A percentile compares a stretch with the other conserved stretches of the same genome.
phyloP scores from a whole-genome alignment of 73 alveolate genomes.

The Paramecium biaurelia region DNA sequence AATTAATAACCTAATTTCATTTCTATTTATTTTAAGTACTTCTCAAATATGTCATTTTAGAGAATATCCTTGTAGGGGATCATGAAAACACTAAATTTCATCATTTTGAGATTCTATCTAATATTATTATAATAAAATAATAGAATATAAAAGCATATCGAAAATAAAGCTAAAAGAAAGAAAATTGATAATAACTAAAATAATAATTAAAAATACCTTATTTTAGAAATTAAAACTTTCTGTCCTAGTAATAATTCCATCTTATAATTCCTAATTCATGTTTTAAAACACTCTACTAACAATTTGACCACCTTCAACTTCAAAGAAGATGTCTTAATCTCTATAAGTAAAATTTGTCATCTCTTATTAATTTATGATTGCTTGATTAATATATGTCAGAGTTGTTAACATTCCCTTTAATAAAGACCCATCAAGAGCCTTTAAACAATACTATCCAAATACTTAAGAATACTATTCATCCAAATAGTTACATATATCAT shows the following conservation, averaged over 20 bases:
- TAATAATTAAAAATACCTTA: background rate
- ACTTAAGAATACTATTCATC: background rate
- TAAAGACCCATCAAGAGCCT: background rate
- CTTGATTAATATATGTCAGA: background rate
- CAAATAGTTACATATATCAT: background rate
- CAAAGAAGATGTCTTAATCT: background rate
- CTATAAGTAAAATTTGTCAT: background rate
- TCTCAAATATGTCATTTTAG: background rate
- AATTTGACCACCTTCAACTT: background rate
- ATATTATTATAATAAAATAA: background rate
- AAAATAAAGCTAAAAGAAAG: background rate
- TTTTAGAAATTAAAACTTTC: background rate
- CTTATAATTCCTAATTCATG: background rate
- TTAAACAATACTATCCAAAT: background rate
- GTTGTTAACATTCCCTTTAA: background rate
- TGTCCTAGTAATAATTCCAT: background rate
- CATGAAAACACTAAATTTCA: background rate
- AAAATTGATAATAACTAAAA: background rate
- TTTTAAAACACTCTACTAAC: background rate
- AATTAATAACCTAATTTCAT: background rate
- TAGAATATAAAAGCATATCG: background rate
- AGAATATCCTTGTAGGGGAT: background rate
- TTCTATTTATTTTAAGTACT: background rate
- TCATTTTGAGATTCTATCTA: background rate
- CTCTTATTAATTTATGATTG: background rate